Evolutionary conservation across 192 early-diverging fungal species (phyloP).

Genomic region (Pilobolus umbonatus): DNA sequence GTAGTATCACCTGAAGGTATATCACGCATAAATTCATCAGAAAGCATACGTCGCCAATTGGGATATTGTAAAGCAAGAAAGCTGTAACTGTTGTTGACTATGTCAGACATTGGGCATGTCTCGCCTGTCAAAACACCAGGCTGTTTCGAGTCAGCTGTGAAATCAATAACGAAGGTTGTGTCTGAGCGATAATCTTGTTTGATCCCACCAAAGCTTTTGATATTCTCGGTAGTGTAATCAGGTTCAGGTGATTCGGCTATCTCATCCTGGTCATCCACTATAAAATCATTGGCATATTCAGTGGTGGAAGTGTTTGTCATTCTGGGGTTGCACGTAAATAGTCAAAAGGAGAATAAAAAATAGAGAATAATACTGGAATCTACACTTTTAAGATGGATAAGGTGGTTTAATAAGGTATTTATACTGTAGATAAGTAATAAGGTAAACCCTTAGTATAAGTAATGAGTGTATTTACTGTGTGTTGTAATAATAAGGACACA

Average conservation of each 20-base stretch:
- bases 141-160: slow-evolving; percentile 9
- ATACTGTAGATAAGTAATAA: too few species aligned
- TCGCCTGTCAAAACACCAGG: slow-evolving; percentile 25
- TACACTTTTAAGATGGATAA: too few species aligned
- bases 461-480: too few species aligned
- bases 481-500: too few species aligned
- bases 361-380: too few species aligned
- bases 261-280: neutral
- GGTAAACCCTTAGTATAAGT: too few species aligned
- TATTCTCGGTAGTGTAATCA: neutral
- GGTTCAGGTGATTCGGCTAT: neutral
- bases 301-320: neutral
- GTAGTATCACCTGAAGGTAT: slow-evolving; percentile 7
- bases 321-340: too few species aligned
- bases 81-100: slow-evolving; percentile 13
- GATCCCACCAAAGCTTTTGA: slow-evolving; percentile 3
- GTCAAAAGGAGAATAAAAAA: too few species aligned
- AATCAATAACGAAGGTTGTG: slow-evolving; percentile 2
- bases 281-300: neutral
- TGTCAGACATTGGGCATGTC: slow-evolving; percentile 10
- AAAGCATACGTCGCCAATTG: slow-evolving; percentile 26
- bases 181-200: slow-evolving; percentile 12
- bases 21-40: slow-evolving; percentile 27
- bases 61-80: slow-evolving; percentile 11
- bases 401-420: too few species aligned